Conservation (phyloP, 139 green algal species). For the Pleodorina starrii region DNA sequence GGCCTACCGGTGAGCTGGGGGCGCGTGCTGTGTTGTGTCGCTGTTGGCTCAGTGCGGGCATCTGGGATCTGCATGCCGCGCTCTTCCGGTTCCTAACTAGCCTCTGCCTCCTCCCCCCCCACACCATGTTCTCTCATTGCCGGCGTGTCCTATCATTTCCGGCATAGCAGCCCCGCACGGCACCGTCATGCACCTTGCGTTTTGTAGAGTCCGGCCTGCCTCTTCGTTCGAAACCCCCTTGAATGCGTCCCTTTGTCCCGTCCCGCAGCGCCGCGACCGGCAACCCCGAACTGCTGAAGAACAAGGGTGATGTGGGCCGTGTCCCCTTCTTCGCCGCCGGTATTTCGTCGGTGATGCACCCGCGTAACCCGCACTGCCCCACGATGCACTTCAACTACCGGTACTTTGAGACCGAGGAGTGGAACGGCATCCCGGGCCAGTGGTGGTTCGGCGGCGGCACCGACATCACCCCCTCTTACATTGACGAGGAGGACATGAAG, state of each 20-base stretch:
- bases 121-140: too few relatives aligned
- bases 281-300: conserved; percentile 48
- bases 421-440: conserved; percentile 90
- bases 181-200: too few relatives aligned
- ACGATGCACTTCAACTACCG: conserved; percentile 99
- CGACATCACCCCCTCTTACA: conserved; percentile 97
- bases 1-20: conserved; percentile 83
- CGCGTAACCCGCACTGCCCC: conserved; percentile 94
- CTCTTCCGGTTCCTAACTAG: too few relatives aligned
- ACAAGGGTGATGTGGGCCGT: conserved; percentile 63
- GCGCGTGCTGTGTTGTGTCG: too few relatives aligned
- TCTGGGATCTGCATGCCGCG: too few relatives aligned
- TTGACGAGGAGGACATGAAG: conserved; percentile 95
- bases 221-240: too few relatives aligned
- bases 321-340: conserved; percentile 99
- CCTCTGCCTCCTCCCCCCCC: too few relatives aligned
- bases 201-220: too few relatives aligned
- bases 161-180: too few relatives aligned
- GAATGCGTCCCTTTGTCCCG: too few relatives aligned
- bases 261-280: conserved; percentile 86
- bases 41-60: too few relatives aligned
- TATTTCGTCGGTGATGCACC: conserved; percentile 98
- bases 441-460: conserved; percentile 99
- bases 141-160: too few relatives aligned
- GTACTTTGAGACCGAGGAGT: conserved; percentile 99